phyloP scores from a whole-genome alignment of 108 stramenopile genomes.

The Bacterosira constricta region DNA sequence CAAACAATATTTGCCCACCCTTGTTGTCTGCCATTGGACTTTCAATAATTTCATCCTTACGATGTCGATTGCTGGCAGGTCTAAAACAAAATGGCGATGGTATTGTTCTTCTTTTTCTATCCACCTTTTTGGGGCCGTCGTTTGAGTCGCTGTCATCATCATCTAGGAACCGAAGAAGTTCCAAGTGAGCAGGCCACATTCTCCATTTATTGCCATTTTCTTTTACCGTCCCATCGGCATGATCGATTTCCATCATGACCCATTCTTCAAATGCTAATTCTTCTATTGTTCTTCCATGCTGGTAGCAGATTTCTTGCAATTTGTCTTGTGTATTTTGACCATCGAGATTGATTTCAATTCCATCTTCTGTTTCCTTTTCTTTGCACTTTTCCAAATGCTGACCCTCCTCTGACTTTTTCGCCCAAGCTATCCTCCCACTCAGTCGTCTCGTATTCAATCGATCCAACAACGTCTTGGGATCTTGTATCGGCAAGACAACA shows the following conservation, averaged over 20 bases:
- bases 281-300: constrained; percentile 36
- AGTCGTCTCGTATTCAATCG: constrained; percentile 76
- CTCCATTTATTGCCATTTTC: neutral
- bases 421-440: constrained; percentile 26
- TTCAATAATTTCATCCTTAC: neutral
- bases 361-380: constrained; percentile 1
- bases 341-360: neutral
- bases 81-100: constrained; percentile 27
- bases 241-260: constrained; percentile 27
- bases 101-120: neutral
- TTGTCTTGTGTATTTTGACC: neutral
- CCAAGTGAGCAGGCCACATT: constrained; percentile 43
- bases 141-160: neutral
- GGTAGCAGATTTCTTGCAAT: constrained; percentile 9
- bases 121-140: neutral
- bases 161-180: constrained; percentile 45
- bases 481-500: constrained; percentile 65
- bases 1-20: constrained; percentile 11
- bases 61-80: neutral
- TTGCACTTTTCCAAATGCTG: neutral
- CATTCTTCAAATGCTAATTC: constrained; percentile 53
- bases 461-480: constrained; percentile 66
- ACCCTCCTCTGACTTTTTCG: constrained; percentile 2
- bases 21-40: neutral
- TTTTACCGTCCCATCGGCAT: neutral